Evolutionary conservation across 257 asterid genomes (phyloP), one percentile per base, ranked within the genome.

Genomic region (Solanum lycopersicoides): DNA sequence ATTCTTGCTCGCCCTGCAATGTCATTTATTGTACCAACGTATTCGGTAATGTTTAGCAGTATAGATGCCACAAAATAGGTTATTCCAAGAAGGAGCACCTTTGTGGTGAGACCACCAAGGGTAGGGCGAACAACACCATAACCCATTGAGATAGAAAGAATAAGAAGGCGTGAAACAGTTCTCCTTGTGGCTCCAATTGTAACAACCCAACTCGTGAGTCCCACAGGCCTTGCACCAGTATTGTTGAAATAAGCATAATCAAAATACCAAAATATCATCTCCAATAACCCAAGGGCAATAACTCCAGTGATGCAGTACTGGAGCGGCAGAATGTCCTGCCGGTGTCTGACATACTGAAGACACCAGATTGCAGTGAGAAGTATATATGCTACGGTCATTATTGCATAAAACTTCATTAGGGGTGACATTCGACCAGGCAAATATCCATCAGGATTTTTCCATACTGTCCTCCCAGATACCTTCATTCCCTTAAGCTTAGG

Each of bases 401-500:
- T 88, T 82, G 91, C 92, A 59, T 93, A 96, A 89, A 97, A 96
- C 77, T 91, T 95, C 99, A 95, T 93, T 63, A 97, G 88, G n/a
- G 99, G 99, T 47, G 99, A 91, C 98, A 96, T 96, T 87, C 99
- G 93, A 50, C 99, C 99, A 86, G 99, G 99, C 90, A 97, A 94
- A 91, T 93, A 97, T 73, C 99, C 99, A 87, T 90, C 89, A 7
- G 99, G 98, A 91, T 92, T 97, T 93, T 92, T 96, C 99, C 99
- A 97, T 86, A 95, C 91, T 35, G 99, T 95, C 91, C 91, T 93
- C 44, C 99, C 99, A 15, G 96, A 94, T 87, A 95, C 92, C 92
- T 88, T 92, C 94, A 95, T 88, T 39, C 93, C 99, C 91, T 95
- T 96, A 87, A 97, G 98, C 56, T 92, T 91, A 6, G 96, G 98